Evolutionary conservation across 2,329 filamentous ascomycete genomes (phyloP), one percentile per base, ranked within the genome.

Genomic region (Fusarium mangiferae): DNA sequence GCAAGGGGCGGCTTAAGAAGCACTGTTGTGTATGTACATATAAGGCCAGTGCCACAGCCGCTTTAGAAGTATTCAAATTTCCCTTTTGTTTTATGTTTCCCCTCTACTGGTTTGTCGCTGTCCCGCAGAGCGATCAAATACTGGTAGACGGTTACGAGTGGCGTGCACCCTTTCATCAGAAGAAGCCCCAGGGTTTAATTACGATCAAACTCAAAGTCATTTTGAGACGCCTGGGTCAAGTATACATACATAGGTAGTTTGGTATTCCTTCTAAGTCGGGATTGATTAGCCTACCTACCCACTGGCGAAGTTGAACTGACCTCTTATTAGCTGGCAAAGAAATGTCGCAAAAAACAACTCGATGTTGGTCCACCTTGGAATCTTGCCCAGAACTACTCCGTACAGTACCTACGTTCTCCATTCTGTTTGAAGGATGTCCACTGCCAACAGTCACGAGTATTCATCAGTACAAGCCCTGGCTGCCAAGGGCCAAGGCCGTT

Each of bases 401-500:
- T 33, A 38, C 39, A 24, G 28, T 35, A 35, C 33, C 33, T 33
- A 33, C 39, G 45, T 67, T 56, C 52, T 18, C 49, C 57, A 62
- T 68, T 48, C 57, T 36, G n/a, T 39, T 55, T 28, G 56, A 24
- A 71, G 62, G 55, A 73, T 65, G 73, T 49, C 52, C 65, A 49
- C 66, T 56, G 52, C 66, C 73, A 74, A 61, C 65, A 41, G 41
- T 61, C 60, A 66, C 46, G 60, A 65, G 64, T 61, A 44, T 59
- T 51, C 33, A 56, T 49, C 36, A 54, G 45, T 48, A 48, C 35
- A 42, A 60, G 69, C 66, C 66, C 51, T 35, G 56, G 45, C 39
- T 70, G 59, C 66, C 65, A 69, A 64, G 66, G 70, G 51, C 57
- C 67, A 70, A 70, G 67, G 72, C 62, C 55, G 73, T 76, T 76